Percentiles rank a stretch among this genome's conserved stretches.
phyloP scores from a whole-genome alignment of 768 basidiomycete genomes.

The Lentinus tigrinus region DNA sequence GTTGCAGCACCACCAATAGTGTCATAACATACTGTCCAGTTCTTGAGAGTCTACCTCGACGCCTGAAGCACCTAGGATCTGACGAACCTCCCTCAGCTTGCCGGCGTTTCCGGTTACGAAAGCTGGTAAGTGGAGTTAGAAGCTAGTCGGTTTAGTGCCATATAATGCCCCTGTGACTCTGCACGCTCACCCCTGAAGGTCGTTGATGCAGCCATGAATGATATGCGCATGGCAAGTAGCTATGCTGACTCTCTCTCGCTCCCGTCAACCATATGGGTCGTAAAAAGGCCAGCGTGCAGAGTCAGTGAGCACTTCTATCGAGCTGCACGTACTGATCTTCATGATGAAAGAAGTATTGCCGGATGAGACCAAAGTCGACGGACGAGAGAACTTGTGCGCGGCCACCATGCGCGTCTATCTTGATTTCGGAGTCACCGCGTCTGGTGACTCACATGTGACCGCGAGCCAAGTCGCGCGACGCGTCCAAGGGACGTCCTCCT shows the following conservation, averaged over 20 bases:
- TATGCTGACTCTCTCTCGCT: too few species aligned
- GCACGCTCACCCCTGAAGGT: too few species aligned
- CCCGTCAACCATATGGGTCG: too few species aligned
- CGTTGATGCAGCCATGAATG: too few species aligned
- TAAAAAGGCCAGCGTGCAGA: too few species aligned
- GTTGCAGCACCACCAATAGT: too few species aligned
- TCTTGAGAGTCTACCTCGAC: slow-evolving; percentile 76
- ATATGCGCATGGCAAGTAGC: too few species aligned
- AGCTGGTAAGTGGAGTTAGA: slow-evolving; percentile 44
- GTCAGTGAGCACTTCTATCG: too few species aligned
- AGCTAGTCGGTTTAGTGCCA: too few species aligned
- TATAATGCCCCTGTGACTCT: too few species aligned
- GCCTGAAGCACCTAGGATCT: slow-evolving; percentile 68
- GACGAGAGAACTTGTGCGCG: too few species aligned
- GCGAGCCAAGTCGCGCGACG: slow-evolving; percentile 16
- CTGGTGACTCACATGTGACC: slow-evolving; percentile 4
- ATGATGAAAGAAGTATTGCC: too few species aligned
- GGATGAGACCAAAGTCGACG: background rate
- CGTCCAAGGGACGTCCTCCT: slow-evolving; percentile 8
- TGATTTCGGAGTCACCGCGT: background rate
- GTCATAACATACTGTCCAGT: slow-evolving; percentile 81
- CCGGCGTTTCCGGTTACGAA: slow-evolving; percentile 95
- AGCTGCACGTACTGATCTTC: slow-evolving; percentile 4
- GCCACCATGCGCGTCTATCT: background rate
- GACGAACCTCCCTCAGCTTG: slow-evolving; percentile 86